A percentile compares a stretch with the other conserved stretches of the same genome.
Conservation (phyloP, 2,329 filamentous ascomycete species). For the Dichotomopilus funicola region DNA sequence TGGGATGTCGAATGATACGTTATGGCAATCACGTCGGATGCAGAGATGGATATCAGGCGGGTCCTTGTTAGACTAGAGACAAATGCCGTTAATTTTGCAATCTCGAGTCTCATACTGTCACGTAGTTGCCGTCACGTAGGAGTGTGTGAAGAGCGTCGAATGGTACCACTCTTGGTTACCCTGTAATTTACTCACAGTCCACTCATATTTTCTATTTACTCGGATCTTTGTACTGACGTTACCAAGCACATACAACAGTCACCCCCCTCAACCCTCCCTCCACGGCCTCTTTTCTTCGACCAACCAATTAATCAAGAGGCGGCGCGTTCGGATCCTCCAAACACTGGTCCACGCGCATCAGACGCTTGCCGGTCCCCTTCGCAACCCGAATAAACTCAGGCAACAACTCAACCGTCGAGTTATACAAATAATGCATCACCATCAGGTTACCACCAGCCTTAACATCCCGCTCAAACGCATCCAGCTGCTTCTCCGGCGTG, state of each 20-base stretch:
- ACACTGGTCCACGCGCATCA: slow-evolving; percentile 33
- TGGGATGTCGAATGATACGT: too few species aligned
- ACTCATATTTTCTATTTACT: too few species aligned
- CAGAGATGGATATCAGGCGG: too few species aligned
- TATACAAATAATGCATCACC: slow-evolving; percentile 64
- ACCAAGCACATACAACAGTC: not conserved
- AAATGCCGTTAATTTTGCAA: too few species aligned
- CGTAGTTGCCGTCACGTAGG: too few species aligned
- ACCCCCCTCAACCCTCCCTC: not conserved
- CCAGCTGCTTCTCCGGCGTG: slow-evolving; percentile 61
- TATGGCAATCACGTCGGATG: too few species aligned
- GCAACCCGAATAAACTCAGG: slow-evolving; percentile 58
- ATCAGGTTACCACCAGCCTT: slow-evolving; percentile 56
- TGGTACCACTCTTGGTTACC: too few species aligned
- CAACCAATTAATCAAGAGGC: slow-evolving; percentile 15
- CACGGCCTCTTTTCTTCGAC: not conserved
- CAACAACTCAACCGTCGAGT: slow-evolving; percentile 57
- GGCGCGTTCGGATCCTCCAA: slow-evolving; percentile 32
- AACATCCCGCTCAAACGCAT: slow-evolving; percentile 58
- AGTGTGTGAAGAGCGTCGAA: too few species aligned
- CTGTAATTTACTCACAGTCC: too few species aligned
- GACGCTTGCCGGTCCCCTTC: slow-evolving; percentile 54
- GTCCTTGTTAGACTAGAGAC: too few species aligned
- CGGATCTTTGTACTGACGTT: too few species aligned
- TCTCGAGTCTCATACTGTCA: too few species aligned